phyloP scores from a whole-genome alignment of 108 stramenopile genomes.

The Conticribra weissflogii region DNA sequence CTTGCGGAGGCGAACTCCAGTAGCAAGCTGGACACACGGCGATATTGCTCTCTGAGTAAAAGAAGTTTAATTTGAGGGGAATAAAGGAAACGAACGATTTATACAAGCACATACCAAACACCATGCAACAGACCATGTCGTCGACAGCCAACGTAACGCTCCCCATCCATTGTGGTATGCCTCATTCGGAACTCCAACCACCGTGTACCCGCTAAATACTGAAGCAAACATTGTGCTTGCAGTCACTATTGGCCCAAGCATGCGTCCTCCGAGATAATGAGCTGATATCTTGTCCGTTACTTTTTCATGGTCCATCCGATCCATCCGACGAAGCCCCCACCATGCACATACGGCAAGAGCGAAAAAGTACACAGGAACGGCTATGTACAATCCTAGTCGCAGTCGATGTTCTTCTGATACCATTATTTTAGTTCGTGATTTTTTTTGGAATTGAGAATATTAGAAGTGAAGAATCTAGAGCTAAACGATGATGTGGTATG shows the following conservation, averaged over 20 bases:
- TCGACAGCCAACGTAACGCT: constrained; percentile 28
- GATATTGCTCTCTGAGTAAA: no score
- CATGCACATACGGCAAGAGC: constrained; percentile 7
- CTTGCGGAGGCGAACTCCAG: constrained; percentile 38
- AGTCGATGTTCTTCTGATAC: constrained; percentile 17
- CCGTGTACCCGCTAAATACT: constrained; percentile 47
- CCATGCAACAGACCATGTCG: constrained; percentile 8
- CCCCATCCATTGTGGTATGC: constrained; percentile 24
- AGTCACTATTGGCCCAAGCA: constrained; percentile 38
- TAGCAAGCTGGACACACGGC: no score
- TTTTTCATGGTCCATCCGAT: constrained; percentile 14
- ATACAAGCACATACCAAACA: no score
- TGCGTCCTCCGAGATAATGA: constrained; percentile 44
- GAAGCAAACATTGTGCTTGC: constrained; percentile 48
- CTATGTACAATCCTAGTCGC: constrained; percentile 33
- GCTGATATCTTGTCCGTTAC: constrained; percentile 21
- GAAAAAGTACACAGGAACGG: constrained; percentile 37
- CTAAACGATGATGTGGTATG: no score
- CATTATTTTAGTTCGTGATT: no score
- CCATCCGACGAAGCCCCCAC: constrained; percentile 24
- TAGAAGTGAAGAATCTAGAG: no score
- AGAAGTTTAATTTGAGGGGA: no score
- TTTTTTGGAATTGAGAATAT: no score
- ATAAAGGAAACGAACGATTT: no score
- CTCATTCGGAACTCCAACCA: constrained; percentile 49